Conservation (phyloP, 352 stramenopile species). For the Phytophthora agathidicida region DNA sequence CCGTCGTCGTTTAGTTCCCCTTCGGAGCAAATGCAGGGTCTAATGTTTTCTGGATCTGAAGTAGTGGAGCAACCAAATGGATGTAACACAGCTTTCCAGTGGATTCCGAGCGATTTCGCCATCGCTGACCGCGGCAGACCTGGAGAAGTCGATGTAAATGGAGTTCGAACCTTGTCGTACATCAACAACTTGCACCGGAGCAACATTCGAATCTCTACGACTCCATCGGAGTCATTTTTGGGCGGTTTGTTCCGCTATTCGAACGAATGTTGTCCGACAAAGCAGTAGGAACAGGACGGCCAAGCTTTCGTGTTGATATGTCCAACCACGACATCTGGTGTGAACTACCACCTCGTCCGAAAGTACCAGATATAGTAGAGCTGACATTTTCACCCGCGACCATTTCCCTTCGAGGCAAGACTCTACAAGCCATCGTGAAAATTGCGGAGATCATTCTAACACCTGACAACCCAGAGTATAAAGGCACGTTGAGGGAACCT, state of each 20-base stretch:
- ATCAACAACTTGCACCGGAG: slow-evolving; percentile 63
- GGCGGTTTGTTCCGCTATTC: slow-evolving; percentile 46
- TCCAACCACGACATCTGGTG: slow-evolving; percentile 15
- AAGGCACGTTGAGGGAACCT: slow-evolving; percentile 56
- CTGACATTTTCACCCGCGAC: no score
- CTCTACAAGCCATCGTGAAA: slow-evolving; percentile 54
- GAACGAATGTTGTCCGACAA: slow-evolving; percentile 25
- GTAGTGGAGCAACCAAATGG: slow-evolving; percentile 9
- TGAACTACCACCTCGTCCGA: slow-evolving; percentile 13
- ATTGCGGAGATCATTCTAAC: slow-evolving; percentile 57
- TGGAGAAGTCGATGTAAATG: not conserved
- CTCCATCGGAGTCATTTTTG: slow-evolving; percentile 38
- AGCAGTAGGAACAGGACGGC: not conserved
- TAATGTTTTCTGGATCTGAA: slow-evolving; percentile 27
- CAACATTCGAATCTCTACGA: slow-evolving; percentile 35
- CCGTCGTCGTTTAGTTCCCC: not conserved
- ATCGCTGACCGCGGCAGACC: slow-evolving; percentile 16
- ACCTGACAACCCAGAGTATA: slow-evolving; percentile 42
- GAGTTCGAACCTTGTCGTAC: slow-evolving; percentile 40
- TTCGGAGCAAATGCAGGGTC: slow-evolving; percentile 37
- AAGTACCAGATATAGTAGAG: slow-evolving; percentile 11
- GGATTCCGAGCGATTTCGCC: slow-evolving; percentile 45
- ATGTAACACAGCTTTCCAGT: slow-evolving; percentile 39
- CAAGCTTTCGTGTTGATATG: slow-evolving; percentile 3
- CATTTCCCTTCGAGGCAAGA: slow-evolving; percentile 28